Conservation (phyloP, 306 rosid genomes). For the Notholithocarpus densiflorus region DNA sequence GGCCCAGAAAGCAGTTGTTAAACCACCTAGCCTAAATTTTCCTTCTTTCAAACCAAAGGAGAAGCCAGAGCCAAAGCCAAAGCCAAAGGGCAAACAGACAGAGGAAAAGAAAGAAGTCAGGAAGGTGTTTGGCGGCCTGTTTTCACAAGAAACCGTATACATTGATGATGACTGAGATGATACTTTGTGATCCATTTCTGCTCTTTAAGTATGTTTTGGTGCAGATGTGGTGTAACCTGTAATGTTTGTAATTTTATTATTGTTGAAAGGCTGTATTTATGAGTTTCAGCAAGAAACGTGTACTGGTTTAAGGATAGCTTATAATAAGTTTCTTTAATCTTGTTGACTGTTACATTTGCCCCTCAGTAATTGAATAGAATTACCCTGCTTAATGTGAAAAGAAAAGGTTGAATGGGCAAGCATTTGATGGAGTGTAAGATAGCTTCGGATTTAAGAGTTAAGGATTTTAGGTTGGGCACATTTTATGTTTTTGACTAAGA, state of each 20-base stretch:
- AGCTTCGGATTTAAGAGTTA: too few species aligned
- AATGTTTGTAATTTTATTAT: conserved; percentile 23
- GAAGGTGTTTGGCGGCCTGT: conserved; percentile 89
- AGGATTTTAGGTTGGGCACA: too few species aligned
- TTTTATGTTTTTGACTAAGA: too few species aligned
- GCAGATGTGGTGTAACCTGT: conserved; percentile 21
- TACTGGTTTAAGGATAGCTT: conserved; percentile 13
- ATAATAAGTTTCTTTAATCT: not conserved
- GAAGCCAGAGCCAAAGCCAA: conserved; percentile 31
- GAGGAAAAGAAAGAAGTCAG: conserved; percentile 52
- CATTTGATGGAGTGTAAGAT: not conserved
- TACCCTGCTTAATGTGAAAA: not conserved
- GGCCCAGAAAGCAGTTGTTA: conserved; percentile 53
- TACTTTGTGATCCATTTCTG: conserved; percentile 16
- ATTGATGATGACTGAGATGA: conserved; percentile 74
- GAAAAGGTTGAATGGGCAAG: not conserved
- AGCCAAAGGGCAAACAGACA: conserved; percentile 29
- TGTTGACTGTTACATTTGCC: not conserved
- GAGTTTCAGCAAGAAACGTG: conserved; percentile 30
- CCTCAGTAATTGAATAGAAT: not conserved
- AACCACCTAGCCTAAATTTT: conserved; percentile 30
- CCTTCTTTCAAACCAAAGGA: conserved; percentile 37
- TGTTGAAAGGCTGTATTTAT: conserved; percentile 3
- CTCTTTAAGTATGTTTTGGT: conserved; percentile 21
- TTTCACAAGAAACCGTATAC: conserved; percentile 87